Evolutionary conservation across 2,329 filamentous ascomycete genomes (phyloP).

Genomic region (Drechslerella stenobrocha): DNA sequence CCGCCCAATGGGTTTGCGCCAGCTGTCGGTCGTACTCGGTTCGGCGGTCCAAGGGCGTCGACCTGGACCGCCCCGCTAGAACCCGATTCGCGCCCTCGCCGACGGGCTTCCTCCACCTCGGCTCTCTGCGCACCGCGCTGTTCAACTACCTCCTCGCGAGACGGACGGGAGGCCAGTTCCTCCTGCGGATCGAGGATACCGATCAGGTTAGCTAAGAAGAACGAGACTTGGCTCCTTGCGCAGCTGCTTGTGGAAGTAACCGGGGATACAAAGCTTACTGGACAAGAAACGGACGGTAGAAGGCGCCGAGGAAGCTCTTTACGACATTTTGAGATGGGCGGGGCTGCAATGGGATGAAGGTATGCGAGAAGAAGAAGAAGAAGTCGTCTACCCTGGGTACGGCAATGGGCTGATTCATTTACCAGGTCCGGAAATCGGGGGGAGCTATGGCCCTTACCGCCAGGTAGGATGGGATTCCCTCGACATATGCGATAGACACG

Average conservation of each 20-base stretch:
- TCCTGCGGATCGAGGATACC: slow-evolving; percentile 91
- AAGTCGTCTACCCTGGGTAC: not conserved
- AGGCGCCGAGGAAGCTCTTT: slow-evolving; percentile 76
- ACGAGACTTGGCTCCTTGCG: slow-evolving; percentile 7
- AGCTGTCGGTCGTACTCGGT: slow-evolving; percentile 30
- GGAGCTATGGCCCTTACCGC: slow-evolving; percentile 80
- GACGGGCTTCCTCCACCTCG: slow-evolving; percentile 89
- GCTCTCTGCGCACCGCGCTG: slow-evolving; percentile 87
- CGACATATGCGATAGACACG: not conserved
- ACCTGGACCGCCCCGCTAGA: slow-evolving; percentile 58
- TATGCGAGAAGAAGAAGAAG: slow-evolving; percentile 53
- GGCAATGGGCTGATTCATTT: slow-evolving; percentile 2
- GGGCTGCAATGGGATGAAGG: slow-evolving; percentile 93
- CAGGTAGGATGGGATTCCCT: slow-evolving; percentile 62
- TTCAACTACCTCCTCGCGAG: slow-evolving; percentile 93
- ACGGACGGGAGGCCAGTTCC: slow-evolving; percentile 83
- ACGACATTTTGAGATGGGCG: slow-evolving; percentile 82
- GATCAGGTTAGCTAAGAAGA: slow-evolving; percentile 67
- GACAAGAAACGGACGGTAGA: slow-evolving; percentile 74
- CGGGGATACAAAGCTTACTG: slow-evolving; percentile 54
- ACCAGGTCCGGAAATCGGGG: slow-evolving; percentile 75
- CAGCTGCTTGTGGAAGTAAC: slow-evolving; percentile 21
- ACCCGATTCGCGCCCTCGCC: slow-evolving; percentile 95
- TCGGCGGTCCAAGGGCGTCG: slow-evolving; percentile 12
- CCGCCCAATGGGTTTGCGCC: slow-evolving; percentile 29